Base-by-base conservation (phyloP, 306 rosid species). In the Betula pendula region DNA sequence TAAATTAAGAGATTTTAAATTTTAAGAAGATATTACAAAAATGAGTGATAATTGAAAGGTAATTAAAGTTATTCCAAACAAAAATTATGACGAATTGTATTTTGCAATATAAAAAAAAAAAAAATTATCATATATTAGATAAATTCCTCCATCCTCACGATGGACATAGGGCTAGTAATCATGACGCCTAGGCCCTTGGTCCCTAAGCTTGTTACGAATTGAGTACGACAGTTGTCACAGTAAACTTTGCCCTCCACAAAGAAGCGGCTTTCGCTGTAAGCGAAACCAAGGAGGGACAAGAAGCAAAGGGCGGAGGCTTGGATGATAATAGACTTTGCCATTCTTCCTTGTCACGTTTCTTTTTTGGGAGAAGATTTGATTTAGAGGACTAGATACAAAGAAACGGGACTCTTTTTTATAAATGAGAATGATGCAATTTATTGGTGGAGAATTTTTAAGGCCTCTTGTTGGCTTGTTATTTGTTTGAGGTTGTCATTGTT, bases 211-310 rank as follows among this genome's bases (percentile, higher is more conserved):
- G 9, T 96, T 92, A 86, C 17, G 81, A 92, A 89, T 59, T 86
- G 95, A 27, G 71, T 9, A 12, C 96, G 98, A 45, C 98, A 94
- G 1, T 92, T 92, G 82, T 94, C 98, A 12, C 98, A 94, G 60
- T 88, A 94, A 24, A 94, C 95, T 0, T 49, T 5, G 19, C 98
- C 98, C 67, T 87, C 86, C 0, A 94, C 92, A 11, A 6, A n/a
- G 73, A 81, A 83, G 0, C 44, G 66, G 0, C 56, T 80, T 0
- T 5, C 25, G 69, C 50, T 16, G 59, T 44, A 45, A 24, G 79
- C 84, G 0, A 70, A n/a, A 13, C 85, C 82, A 0, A 84, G 3
- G 25, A 88, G 68, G 45, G 92, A 87, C 44, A 94, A 45, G 63
- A 94, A 77, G 88, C 96, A 90, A 16, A 92, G 77, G 19, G 88